These are phyloP conservation scores for Hemisphaericaspora xylanilytica DNA, from an alignment of 1,139 yeast genomes.

Conservation along the genomic window DNA sequence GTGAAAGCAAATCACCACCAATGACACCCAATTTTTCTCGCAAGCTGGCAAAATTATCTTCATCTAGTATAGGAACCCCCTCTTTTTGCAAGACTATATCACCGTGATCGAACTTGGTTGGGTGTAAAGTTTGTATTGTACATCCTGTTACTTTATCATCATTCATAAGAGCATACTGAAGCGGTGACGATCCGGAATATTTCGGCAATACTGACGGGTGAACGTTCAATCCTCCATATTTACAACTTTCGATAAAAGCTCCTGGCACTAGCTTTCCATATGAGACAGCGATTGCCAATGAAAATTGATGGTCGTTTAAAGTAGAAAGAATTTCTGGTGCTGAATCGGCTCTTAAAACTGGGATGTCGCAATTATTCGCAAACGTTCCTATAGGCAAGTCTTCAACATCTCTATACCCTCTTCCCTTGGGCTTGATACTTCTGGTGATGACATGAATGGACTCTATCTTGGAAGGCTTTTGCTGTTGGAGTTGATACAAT, in stretches of 20 bases:
- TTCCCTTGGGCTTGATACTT: constrained; percentile 68
- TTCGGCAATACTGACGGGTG: constrained; percentile 89
- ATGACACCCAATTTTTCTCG: constrained; percentile 47
- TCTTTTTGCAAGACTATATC: constrained; percentile 60
- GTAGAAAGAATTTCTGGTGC: constrained; percentile 47
- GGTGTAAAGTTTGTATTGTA: constrained; percentile 86
- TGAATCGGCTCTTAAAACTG: constrained; percentile 59
- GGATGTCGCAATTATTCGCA: constrained; percentile 33
- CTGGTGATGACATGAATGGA: constrained; percentile 58
- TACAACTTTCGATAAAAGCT: constrained; percentile 44
- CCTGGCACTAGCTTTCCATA: constrained; percentile 80
- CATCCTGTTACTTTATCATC: constrained; percentile 72
- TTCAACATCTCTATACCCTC: constrained; percentile 46
- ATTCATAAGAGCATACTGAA: constrained; percentile 74
- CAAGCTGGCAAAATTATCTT: constrained; percentile 46
- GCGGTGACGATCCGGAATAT: constrained; percentile 87
- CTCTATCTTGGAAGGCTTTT: constrained; percentile 30
- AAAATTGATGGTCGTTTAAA: constrained; percentile 30
- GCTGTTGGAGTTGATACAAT: constrained; percentile 35
- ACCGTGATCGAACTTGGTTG: constrained; percentile 82
- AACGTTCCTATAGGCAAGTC: constrained; percentile 57
- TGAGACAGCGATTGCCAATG: constrained; percentile 83
- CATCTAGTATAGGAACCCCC: constrained; percentile 31
- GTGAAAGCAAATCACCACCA: constrained; percentile 60
- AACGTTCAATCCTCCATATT: constrained; percentile 76